A percentile compares a stretch with the other conserved stretches of the same genome.
Conservation (phyloP, 352 stramenopile genomes). For the Phytophthora podocarpi region DNA sequence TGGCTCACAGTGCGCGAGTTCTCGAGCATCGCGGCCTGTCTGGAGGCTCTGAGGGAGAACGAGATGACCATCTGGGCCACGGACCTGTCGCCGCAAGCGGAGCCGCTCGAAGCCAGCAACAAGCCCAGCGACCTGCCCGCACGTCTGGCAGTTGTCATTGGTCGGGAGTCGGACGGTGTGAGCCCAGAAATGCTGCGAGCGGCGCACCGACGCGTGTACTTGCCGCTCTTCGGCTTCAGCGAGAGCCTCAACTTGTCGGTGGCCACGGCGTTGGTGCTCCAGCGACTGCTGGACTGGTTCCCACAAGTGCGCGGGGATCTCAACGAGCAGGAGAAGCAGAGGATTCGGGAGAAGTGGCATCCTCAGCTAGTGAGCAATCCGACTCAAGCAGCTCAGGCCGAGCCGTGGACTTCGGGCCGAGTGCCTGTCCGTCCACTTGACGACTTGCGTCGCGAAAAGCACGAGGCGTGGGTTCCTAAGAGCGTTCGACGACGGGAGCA, state of each 20-base stretch:
- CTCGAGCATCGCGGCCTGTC: constrained; percentile 78
- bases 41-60: constrained; percentile 63
- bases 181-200: constrained; percentile 87
- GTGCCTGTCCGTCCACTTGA: constrained; percentile 49
- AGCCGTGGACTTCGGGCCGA: constrained; percentile 50
- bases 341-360: constrained; percentile 64
- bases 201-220: constrained; percentile 91
- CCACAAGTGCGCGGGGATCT: constrained; percentile 66
- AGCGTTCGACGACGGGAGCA: constrained; percentile 60
- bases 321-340: constrained; percentile 45
- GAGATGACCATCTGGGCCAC: constrained; percentile 91
- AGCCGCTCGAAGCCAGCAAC: constrained; percentile 40
- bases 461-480: constrained; percentile 73
- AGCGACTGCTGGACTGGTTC: constrained; percentile 87
- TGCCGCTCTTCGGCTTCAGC: constrained; percentile 93
- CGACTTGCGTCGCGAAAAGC: constrained; percentile 66
- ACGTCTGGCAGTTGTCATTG: constrained; percentile 93
- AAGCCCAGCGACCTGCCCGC: constrained; percentile 74
- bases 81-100: constrained; percentile 82
- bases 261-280: constrained; percentile 91
- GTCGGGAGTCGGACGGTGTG: constrained; percentile 92
- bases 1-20: constrained; percentile 92
- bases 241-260: constrained; percentile 95
- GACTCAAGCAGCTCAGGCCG: constrained; percentile 58
- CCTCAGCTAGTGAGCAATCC: constrained; percentile 70